A percentile compares a stretch with the other conserved stretches of the same genome.
These are phyloP conservation scores for Russula sp. DNA, from an alignment of 768 basidiomycete species.

Conservation along the genomic window DNA sequence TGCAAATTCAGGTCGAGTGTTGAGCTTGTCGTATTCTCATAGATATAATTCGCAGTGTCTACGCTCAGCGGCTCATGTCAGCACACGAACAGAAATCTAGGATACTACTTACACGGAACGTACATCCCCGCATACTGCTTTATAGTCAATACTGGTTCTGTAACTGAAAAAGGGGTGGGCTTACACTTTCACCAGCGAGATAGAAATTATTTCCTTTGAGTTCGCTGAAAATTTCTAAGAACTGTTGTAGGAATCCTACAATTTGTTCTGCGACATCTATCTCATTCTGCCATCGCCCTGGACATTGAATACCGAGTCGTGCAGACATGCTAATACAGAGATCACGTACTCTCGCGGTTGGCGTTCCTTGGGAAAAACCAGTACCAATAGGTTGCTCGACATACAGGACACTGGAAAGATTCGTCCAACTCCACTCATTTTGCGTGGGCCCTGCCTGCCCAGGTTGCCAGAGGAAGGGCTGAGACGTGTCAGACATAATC, in stretches of 20 bases:
- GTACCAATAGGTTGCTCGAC: conserved; percentile 81
- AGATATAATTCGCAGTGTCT: conserved; percentile 79
- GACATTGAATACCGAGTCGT: background rate
- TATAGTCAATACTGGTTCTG: background rate
- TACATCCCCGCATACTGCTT: conserved; percentile 73
- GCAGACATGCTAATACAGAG: background rate
- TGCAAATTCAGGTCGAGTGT: conserved; percentile 56
- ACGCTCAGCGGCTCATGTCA: background rate
- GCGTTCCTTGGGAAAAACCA: conserved; percentile 68
- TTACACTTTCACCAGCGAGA: conserved; percentile 70
- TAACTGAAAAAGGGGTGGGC: conserved; percentile 30
- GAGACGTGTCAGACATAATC: background rate
- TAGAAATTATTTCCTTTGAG: conserved; percentile 71
- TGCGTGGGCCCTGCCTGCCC: conserved; percentile 62
- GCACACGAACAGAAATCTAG: conserved; percentile 21
- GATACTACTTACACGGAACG: conserved; percentile 50
- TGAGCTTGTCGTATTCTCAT: conserved; percentile 45
- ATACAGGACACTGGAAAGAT: conserved; percentile 69
- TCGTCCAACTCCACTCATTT: conserved; percentile 76
- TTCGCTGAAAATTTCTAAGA: conserved; percentile 70
- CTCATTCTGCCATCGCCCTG: conserved; percentile 42
- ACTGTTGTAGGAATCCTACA: conserved; percentile 67
- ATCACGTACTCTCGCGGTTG: conserved; percentile 46
- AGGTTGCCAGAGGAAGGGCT: conserved; percentile 63
- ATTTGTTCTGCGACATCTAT: conserved; percentile 55